phyloP scores from a whole-genome alignment of 1,139 yeast species.

The Sugiyamaella neomexicana region DNA sequence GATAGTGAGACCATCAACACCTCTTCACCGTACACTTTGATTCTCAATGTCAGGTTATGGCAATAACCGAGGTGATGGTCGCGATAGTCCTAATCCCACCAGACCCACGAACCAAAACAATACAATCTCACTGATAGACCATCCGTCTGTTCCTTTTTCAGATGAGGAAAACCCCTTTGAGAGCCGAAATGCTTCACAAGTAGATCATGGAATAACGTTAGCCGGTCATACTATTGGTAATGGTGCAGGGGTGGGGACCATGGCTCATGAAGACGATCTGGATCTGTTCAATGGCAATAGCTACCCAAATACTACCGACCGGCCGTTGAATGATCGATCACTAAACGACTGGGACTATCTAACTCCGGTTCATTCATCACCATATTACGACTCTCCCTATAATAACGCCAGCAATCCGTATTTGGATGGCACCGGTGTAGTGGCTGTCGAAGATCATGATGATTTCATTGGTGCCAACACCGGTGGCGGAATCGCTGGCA shows the following conservation, averaged over 20 bases:
- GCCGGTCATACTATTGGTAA: not conserved
- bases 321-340: not conserved
- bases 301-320: conserved; percentile 12
- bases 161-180: conserved; percentile 6
- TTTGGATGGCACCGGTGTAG: conserved; percentile 31
- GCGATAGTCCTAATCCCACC: not conserved
- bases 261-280: conserved; percentile 5
- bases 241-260: not conserved
- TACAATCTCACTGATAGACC: conserved; percentile 26
- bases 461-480: conserved; percentile 15
- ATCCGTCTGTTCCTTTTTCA: conserved; percentile 26
- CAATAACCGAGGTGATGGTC: not conserved
- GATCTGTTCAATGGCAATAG: conserved; percentile 15
- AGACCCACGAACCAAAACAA: not conserved
- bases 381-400: conserved; percentile 15
- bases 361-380: conserved; percentile 22
- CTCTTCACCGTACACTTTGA: too few relatives aligned
- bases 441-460: conserved; percentile 24
- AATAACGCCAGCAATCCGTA: conserved; percentile 21
- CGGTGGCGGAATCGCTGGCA: not conserved
- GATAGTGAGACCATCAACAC: too few relatives aligned
- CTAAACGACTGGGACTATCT: conserved; percentile 16
- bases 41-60: not conserved
- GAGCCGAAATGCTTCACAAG: conserved; percentile 6
- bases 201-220: not conserved